Base-by-base conservation (phyloP, 495 filamentous ascomycete genomes). In the Symbiotaphrina buchneri region DNA sequence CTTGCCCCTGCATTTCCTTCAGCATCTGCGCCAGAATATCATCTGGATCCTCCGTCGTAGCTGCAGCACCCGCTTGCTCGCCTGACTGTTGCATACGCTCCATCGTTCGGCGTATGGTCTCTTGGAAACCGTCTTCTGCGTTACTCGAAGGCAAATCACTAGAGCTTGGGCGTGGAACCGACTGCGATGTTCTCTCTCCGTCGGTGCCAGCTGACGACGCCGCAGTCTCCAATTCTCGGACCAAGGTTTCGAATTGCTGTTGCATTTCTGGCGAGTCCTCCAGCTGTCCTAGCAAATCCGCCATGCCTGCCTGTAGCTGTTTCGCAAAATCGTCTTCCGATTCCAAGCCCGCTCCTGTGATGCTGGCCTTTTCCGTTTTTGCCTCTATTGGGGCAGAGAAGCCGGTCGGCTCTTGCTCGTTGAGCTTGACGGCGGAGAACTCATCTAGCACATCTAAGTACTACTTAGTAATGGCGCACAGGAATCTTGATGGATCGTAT, bases 31-130 rank as follows among this genome's bases (percentile, higher is more conserved):
- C 68, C 8, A 94, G 53, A 43, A 93, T 66, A 47, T 90, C 84
- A 37, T 90, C 78, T 0, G 65, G 55, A 6, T 65, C 54, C 29
- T 71, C 70, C 3, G 72, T 53, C 18, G 60, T 56, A 1, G 76
- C 79, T 0, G 84, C 78, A 6, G 76, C 75, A 0, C 69, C 74
- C 8, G 87, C 82, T 39, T 79, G 66, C 18, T 82, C 74, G 3
- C 74, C 78, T 0, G 79, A 87, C 22, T 65, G 58, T 39, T 87
- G 77, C 79, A 97, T 92, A 20, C 87, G 74, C 51, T 90, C 74
- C 71, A 94, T 91, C 0, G 85, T 93, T 32, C 65, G 66, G 28
- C 69, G 65, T 43, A 97, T 95, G 3, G 79, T 84, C 34, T 87
- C 79, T 47, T 84, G 81, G 49, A 97, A 97, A 10, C 65, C 64